Evolutionary conservation across 371 early-diverging fungal species (phyloP).

Genomic region (Umbelopsis sp.): DNA sequence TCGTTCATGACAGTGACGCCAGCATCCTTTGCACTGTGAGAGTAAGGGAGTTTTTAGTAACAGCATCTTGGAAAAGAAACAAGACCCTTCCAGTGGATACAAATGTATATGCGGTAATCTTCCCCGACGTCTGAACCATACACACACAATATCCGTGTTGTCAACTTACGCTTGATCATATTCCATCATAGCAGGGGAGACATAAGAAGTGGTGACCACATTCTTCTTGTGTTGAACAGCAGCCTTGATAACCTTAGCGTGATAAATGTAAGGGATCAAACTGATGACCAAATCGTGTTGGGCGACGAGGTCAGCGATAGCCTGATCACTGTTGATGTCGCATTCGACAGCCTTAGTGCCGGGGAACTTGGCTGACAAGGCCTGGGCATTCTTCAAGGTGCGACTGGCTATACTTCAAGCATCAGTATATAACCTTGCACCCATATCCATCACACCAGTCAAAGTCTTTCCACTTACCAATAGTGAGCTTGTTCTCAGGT

Average conservation of each 20-base stretch:
- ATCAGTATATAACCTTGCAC: not conserved
- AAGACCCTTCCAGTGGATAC: no score
- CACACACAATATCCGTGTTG: not conserved
- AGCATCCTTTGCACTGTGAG: slow-evolving; percentile 71
- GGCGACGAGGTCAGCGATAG: slow-evolving; percentile 87
- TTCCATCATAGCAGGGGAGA: slow-evolving; percentile 86
- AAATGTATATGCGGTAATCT: no score
- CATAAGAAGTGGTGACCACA: slow-evolving; percentile 91
- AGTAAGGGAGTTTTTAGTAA: slow-evolving; percentile 5
- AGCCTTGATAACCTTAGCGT: slow-evolving; percentile 84
- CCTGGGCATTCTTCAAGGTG: slow-evolving; percentile 76
- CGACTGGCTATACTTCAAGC: slow-evolving; percentile 71
- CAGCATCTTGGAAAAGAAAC: not conserved
- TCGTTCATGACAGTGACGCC: slow-evolving; percentile 90
- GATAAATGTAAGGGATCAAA: slow-evolving; percentile 88
- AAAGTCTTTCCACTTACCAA: slow-evolving; percentile 50
- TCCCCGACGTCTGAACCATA: no score
- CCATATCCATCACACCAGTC: slow-evolving; percentile 13
- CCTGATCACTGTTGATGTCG: slow-evolving; percentile 80
- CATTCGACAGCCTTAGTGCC: slow-evolving; percentile 70
- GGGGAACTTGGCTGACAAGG: slow-evolving; percentile 61
- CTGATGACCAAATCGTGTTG: slow-evolving; percentile 83
- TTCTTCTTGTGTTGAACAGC: slow-evolving; percentile 82
- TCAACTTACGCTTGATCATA: slow-evolving; percentile 73
- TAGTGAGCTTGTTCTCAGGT: slow-evolving; percentile 82